Base-by-base conservation (phyloP, 352 stramenopile species). In the Phytophthora foliorum region DNA sequence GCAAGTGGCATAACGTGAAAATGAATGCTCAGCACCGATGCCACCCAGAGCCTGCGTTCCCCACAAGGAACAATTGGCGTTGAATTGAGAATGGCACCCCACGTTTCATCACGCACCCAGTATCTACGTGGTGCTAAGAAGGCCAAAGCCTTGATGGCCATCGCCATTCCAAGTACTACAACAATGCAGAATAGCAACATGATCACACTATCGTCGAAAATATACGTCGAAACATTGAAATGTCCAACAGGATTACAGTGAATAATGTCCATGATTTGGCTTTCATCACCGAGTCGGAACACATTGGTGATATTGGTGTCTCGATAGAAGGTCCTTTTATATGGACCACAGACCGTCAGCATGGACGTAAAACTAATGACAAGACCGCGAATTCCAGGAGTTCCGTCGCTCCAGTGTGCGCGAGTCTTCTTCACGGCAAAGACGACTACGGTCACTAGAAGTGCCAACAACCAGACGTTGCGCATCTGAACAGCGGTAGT, bases 401-500 rank as follows among this genome's bases (percentile, higher is more conserved):
- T 52, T 0, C 68, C 63, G n/a, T 74, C 36, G 10, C 60, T 50
- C 25, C 41, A 44, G 11, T 62, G 44, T 48, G 29, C 31, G 3
- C 48, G 36, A 22, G 31, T 48, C 9, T 56, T 67, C 34, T 21
- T 19, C 11, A 55, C 63, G 27, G 63, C 24, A 27, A 65, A 42
- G 39, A 80, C 55, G 7, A 53, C 13, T 6, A 76, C 11, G 22
- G 69, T 81, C 19, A 64, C 60, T 2, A 81, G 22, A 14, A 84
- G 36, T 16, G 72, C 75, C 16, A 88, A 19, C 13, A 84, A 21
- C 77, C 72, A 86, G 3, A 82, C 70, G 13, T 74, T 82, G 10
- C 79, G 77, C 74, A 88, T 85, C 19, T 84, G 77, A 14, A 82
- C 53, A 7, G 72, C 73, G 2, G 70, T 69, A 2, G 72, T 62